Base-by-base conservation (phyloP, 345 rosid genomes). In the Citrus hindsii region DNA sequence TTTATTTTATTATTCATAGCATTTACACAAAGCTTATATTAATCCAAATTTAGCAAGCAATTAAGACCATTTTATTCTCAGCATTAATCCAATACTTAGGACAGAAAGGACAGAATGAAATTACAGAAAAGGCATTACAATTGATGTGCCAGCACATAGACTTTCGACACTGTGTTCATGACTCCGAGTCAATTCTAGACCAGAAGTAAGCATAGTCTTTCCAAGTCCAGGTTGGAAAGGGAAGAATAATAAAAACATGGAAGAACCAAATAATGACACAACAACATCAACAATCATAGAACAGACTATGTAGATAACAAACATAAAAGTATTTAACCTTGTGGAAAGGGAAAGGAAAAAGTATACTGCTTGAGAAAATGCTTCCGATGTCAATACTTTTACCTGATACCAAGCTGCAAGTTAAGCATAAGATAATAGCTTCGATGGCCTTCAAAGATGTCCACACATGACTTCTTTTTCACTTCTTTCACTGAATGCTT, bases 341-440 rank as follows among this genome's bases (percentile, higher is more conserved):
- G 18, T 16, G n/a, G 24, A 64, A 30, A 64, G 68, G 40, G 67
- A 63, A 28, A 63, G 2, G 27, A 71, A 22, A 30, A 25, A 70
- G 22, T 33, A 10, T 1, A 35, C 33, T 10, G 22, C 8, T 35
- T 12, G 67, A 19, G 66, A 69, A 59, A 51, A 33, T 35, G 21
- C 32, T 22, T 65, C 28, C 32, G 32, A 14, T 64, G 8, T 51
- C 22, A 46, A 83, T 73, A 71, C 56, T 77, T 77, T 81, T 90
- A 94, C 97, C 97, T 93, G 88, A 94, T 94, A 76, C 99, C 99
- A 76, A 93, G 94, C 87, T 95, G 99, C 87, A 95, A 88, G 85
- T 91, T 93, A 37, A 93, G 93, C 97, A 87, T 93, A 59, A 93
- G 84, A 82, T 84, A 89, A 81, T 89, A 83, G 85, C 91, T 91